These are phyloP conservation scores for Solanum aculeatissimum DNA, from an alignment of 305 asterid genomes.

Conservation along the genomic window DNA sequence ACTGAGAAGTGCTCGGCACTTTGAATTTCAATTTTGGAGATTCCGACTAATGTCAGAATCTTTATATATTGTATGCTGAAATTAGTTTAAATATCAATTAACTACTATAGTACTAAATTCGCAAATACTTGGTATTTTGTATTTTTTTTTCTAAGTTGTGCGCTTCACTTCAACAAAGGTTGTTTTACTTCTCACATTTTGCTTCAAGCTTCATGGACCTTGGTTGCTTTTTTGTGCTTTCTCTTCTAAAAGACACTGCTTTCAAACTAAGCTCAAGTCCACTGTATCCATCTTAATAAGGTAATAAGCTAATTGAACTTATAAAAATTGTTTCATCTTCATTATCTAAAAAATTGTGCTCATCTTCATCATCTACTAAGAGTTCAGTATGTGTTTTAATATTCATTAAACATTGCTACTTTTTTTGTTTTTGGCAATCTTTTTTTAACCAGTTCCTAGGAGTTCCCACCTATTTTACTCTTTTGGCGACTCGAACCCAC, in stretches of 20 bases:
- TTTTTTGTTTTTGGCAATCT: neutral
- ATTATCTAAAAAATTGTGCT: neutral
- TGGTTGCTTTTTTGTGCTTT: neutral
- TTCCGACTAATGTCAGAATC: neutral
- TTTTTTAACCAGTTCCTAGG: neutral
- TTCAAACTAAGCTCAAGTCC: neutral
- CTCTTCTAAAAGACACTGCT: neutral
- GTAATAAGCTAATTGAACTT: neutral
- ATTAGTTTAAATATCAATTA: neutral
- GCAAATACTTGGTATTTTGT: neutral
- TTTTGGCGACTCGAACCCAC: neutral
- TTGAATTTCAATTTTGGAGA: neutral
- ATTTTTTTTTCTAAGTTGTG: neutral
- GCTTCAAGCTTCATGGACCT: neutral
- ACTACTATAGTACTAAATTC: neutral
- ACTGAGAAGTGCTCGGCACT: neutral
- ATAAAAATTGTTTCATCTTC: neutral
- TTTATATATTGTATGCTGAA: neutral
- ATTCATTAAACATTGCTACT: neutral
- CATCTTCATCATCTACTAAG: neutral
- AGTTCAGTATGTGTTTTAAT: neutral
- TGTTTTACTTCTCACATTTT: neutral
- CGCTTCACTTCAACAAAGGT: neutral
- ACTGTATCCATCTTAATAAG: neutral
- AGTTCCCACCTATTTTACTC: neutral